Evolutionary conservation across 768 basidiomycete species (phyloP).

Genomic region (Serendipita vermifera): DNA sequence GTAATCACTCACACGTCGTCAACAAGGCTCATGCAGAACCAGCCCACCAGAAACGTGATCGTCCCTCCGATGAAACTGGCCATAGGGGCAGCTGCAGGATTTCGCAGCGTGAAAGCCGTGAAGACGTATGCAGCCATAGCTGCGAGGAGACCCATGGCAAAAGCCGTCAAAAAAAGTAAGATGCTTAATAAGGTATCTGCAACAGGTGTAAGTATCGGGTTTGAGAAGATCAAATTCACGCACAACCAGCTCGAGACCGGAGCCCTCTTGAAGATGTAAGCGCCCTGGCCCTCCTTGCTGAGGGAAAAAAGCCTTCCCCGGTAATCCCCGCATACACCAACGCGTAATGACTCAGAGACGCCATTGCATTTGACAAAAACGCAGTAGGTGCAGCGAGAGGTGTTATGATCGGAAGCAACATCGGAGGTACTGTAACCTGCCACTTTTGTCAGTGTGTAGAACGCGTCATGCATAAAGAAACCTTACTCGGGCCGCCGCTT

Average conservation of each 20-base stretch:
- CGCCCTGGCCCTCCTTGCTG: slow-evolving; percentile 42
- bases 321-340: slow-evolving; percentile 65
- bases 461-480: slow-evolving; percentile 8
- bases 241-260: slow-evolving; percentile 26
- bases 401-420: slow-evolving; percentile 16
- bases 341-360: slow-evolving; percentile 49
- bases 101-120: slow-evolving; percentile 64
- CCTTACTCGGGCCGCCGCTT: neutral
- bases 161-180: slow-evolving; percentile 43
- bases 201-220: slow-evolving; percentile 19
- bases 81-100: slow-evolving; percentile 59
- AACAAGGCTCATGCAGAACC: slow-evolving; percentile 73
- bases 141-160: slow-evolving; percentile 71
- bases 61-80: slow-evolving; percentile 66
- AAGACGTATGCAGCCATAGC: slow-evolving; percentile 75
- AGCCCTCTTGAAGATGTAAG: slow-evolving; percentile 34
- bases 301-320: slow-evolving; percentile 53
- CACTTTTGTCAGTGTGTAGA: neutral
- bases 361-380: slow-evolving; percentile 27
- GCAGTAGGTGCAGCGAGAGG: slow-evolving; percentile 23
- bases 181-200: slow-evolving; percentile 62
- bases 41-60: slow-evolving; percentile 65
- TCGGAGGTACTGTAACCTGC: slow-evolving; percentile 16
- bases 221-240: slow-evolving; percentile 22
- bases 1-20: slow-evolving; percentile 47